Conservation (phyloP, 352 stramenopile genomes). For the Globisporangium parvum region DNA sequence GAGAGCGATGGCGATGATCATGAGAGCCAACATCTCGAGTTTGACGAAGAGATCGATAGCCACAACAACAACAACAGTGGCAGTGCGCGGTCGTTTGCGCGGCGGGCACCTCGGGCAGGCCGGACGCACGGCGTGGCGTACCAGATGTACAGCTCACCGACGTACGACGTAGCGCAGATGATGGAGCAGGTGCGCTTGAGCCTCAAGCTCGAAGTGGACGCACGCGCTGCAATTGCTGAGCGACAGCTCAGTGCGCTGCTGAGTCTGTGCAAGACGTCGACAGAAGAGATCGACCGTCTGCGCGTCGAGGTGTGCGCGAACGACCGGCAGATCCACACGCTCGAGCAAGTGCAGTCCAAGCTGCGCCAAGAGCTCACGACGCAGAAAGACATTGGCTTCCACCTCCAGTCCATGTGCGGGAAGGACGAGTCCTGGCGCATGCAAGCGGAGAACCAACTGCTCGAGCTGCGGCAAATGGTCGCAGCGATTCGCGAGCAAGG, state of each 20-base stretch:
- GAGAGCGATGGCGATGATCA: slow-evolving; percentile 15
- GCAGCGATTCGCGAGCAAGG: slow-evolving; percentile 62
- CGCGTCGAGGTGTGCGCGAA: slow-evolving; percentile 62
- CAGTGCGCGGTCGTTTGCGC: not conserved
- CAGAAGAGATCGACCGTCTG: slow-evolving; percentile 66
- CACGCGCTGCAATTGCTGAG: slow-evolving; percentile 65
- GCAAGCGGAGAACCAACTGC: slow-evolving; percentile 74
- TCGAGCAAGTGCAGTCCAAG: slow-evolving; percentile 74
- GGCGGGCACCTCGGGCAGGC: not conserved
- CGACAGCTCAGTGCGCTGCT: slow-evolving; percentile 69
- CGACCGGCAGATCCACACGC: slow-evolving; percentile 66
- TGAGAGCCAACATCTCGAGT: slow-evolving; percentile 11
- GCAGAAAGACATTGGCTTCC: slow-evolving; percentile 76
- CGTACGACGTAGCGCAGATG: slow-evolving; percentile 78
- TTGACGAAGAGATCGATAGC: slow-evolving; percentile 19
- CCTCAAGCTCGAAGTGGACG: slow-evolving; percentile 79
- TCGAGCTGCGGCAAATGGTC: slow-evolving; percentile 71
- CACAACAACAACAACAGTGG: slow-evolving; percentile 2
- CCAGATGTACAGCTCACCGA: slow-evolving; percentile 61
- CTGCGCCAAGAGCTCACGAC: slow-evolving; percentile 73
- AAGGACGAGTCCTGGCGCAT: slow-evolving; percentile 85
- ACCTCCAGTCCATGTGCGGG: slow-evolving; percentile 76
- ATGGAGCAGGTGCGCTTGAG: slow-evolving; percentile 82
- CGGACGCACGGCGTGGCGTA: slow-evolving; percentile 10
- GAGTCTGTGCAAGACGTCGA: slow-evolving; percentile 66